Conservation (phyloP, 1,139 yeast genomes). For the Taiozyma sp. region DNA sequence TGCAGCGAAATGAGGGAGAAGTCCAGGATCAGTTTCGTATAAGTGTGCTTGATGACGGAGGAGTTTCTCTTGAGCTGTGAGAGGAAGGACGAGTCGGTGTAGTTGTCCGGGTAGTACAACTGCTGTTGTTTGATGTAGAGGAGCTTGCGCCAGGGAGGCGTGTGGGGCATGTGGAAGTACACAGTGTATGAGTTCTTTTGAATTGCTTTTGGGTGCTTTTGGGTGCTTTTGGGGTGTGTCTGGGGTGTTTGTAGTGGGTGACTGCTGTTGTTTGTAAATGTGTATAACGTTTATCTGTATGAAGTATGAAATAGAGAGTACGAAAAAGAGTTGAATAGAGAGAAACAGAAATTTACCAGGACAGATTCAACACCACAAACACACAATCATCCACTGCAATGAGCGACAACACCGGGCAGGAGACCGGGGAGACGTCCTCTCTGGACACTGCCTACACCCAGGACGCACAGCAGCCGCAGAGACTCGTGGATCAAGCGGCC, state of each 20-base stretch:
- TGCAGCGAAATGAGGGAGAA: constrained; percentile 67
- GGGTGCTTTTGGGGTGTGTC: too few relatives aligned
- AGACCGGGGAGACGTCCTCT: neutral
- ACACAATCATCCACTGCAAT: neutral
- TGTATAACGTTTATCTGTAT: too few relatives aligned
- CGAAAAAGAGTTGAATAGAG: neutral
- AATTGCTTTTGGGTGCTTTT: too few relatives aligned
- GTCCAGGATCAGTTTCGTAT: constrained; percentile 58
- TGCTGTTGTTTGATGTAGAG: constrained; percentile 78
- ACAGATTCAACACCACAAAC: neutral
- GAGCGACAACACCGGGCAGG: neutral
- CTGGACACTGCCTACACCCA: neutral
- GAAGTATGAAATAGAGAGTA: too few relatives aligned
- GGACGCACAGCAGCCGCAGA: neutral
- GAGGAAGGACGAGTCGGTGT: constrained; percentile 76
- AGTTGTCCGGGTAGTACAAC: constrained; percentile 71
- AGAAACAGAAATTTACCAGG: neutral
- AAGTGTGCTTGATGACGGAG: constrained; percentile 66
- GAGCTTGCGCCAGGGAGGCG: constrained; percentile 74
- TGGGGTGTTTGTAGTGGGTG: neutral
- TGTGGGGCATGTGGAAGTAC: constrained; percentile 61
- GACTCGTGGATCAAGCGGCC: neutral
- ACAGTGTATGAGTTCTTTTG: neutral
- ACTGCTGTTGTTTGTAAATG: too few relatives aligned
- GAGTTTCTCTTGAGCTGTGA: constrained; percentile 76